A percentile compares a stretch with the other conserved stretches of the same genome.
phyloP scores from a whole-genome alignment of 345 rosid species.

The Cardiospermum halicacabum region DNA sequence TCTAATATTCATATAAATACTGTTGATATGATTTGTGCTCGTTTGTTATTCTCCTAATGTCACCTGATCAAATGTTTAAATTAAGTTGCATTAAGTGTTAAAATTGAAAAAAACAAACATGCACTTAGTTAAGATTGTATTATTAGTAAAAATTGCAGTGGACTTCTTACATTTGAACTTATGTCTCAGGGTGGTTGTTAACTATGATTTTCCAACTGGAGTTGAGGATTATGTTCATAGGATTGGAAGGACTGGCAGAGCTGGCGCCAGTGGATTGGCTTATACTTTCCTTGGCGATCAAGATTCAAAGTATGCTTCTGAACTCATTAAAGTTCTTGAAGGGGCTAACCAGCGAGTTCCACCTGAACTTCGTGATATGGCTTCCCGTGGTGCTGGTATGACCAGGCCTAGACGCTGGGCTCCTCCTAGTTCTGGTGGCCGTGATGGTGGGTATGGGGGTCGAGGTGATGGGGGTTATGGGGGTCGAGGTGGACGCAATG shows the following conservation, averaged over 20 bases:
- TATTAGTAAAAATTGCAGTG: neutral
- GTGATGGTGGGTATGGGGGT: conserved; percentile 61
- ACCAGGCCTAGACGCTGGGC: conserved; percentile 75
- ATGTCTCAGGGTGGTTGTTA: conserved; percentile 74
- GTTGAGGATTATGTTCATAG: conserved; percentile 98
- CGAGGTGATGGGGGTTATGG: conserved; percentile 39
- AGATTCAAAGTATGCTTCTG: conserved; percentile 85
- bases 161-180: conserved; percentile 1
- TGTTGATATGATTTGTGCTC: neutral
- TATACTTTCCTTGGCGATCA: conserved; percentile 85
- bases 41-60: too few relatives aligned
- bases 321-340: conserved; percentile 81
- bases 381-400: conserved; percentile 78
- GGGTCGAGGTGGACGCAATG: conserved; percentile 50
- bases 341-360: conserved; percentile 92
- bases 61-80: too few relatives aligned
- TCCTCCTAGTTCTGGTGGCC: conserved; percentile 45
- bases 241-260: conserved; percentile 97
- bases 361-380: conserved; percentile 78
- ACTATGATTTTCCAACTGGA: conserved; percentile 95
- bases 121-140: too few relatives aligned
- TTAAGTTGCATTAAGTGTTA: too few relatives aligned
- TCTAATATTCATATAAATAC: neutral
- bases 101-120: too few relatives aligned
- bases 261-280: conserved; percentile 95